Base-by-base conservation (phyloP, 2,329 filamentous ascomycete species). In the Trichoderma semiorbis region DNA sequence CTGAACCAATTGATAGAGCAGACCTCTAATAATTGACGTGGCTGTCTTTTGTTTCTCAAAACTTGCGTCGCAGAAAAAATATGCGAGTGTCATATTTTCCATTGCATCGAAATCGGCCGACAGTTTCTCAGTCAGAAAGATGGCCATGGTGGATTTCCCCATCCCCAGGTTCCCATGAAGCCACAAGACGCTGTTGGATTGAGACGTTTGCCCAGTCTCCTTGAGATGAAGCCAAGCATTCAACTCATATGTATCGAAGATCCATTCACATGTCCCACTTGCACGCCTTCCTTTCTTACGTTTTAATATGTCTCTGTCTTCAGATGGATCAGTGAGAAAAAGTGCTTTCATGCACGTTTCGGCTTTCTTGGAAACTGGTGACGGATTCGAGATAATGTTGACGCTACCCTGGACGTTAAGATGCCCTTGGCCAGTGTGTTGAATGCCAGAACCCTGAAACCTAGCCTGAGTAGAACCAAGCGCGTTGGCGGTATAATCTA, bases 101-200 rank as follows among this genome's bases (percentile, higher is more conserved):
- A 3, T 39, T 18, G 1, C 7, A 1, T 18, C 0, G 2, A 43
- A 43, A 18, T 0, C 3, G 8, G 3, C 8, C 3, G 36, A n/a
- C 1, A 43, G 36, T 8, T 18, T 2, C 14, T 36, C 34, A 7
- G 34, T 16, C 12, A 36, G 14, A 36, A 3, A 36, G 5, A 36
- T 36, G 5, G 14, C 18, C 39, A 43, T 43, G 16, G 39, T 43
- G 7, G 34, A 43, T n/a, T 43, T 43, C 2, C 39, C 39, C 7
- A 0, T 43, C 5, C 39, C 39, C 4, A 8, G 39, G 10, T 43
- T 18, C 3, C 39, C 39, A 43, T 43, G 39, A 7, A 43, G 39
- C 39, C 39, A 43, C 7, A 43, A 10, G 18, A 43, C 3, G 3
- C 2, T 8, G 1, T 0, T n/a, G 2, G 39, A 1, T n/a, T 6